Base-by-base conservation (phyloP, 169 alveolate genomes). In the Babesia gibsoni region DNA sequence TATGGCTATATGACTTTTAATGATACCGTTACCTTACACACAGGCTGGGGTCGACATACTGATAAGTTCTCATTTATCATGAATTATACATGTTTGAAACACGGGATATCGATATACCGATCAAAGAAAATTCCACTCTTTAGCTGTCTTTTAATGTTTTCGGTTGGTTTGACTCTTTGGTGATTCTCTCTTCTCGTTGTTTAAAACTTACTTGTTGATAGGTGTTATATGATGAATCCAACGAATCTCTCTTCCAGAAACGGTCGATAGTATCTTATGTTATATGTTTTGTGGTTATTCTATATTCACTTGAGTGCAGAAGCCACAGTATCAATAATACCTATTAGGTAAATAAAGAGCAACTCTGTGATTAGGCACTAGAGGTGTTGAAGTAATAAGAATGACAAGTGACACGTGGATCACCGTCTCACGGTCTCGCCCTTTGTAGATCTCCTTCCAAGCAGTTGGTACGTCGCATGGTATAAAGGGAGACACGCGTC, bases 391-490 rank as follows among this genome's bases (percentile, higher is more conserved):
- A n/a, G n/a, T n/a, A n/a, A n/a, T n/a, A n/a, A n/a, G n/a, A n/a
- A n/a, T n/a, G n/a, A n/a, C n/a, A n/a, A n/a, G n/a, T n/a, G n/a
- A n/a, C n/a, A 16, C 16, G 20, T 39, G 10, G 20, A 23, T 20
- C 49, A 10, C 68, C 2, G 68, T 36, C 52, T 4, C 59, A 29
- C 42, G 49, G 72, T 61, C 72, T 61, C 72, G 9, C 45, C 22
- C 18, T 45, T 32, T 25, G 42, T 3, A 61, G 72, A 61, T 61
- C 59, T n/a, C 50, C 41, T 42, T 45, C 72, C 48, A 37, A 1
- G 4, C 2, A 22, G 43, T 29, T 58, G 49, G 10, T 48, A 10
- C 14, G 27, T 14, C 36, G 52, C 27, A 32, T 29, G n/a, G n/a
- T 9, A 2, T 27, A 4, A 0, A 3, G 36, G 54, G 68, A 58